Base-by-base conservation (phyloP, 2,329 filamentous ascomycete species). In the Colletotrichum liriopes region DNA sequence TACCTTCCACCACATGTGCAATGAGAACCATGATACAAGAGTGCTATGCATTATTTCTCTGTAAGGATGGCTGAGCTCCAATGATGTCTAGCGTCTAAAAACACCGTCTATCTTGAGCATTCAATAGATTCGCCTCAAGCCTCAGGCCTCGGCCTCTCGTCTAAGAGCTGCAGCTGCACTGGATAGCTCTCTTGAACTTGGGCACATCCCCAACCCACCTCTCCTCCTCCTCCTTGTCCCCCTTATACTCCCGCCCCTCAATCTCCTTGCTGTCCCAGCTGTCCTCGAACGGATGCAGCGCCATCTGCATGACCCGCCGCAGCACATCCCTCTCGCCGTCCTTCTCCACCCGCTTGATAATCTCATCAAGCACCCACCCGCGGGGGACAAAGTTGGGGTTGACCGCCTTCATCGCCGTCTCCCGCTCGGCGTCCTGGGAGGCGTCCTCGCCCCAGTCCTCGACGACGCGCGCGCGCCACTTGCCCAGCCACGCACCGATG, bases 361-460 rank as follows among this genome's bases (percentile, higher is more conserved):
- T 81, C 82, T 99, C 96, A 80, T 98, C 96, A 26, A 99, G 86
- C 63, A 99, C 90, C 95, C 96, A 99, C 23, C 93, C 92, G 58
- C 95, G 90, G 0, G 96, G 94, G 0, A 98, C 86, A 78, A 99
- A 99, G 84, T 94, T 98, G 2, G 96, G 96, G 79, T 99, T 99
- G 29, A 95, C 93, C 35, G 84, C 86, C 84, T 93, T 94, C 96
- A 98, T 98, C 16, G 89, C 89, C 39, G 79, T 81, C 71, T 91
- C 89, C 73, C 96, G 87, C 77, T 92, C 89, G 3, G 83, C 84
- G 58, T 97, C 92, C 20, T 80, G 78, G 1, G 20, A 2, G 12
- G 80, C 84, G 4, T 85, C 85, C 8, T 86, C 85, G 3, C 88
- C 88, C 94, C 94, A 97, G 77, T 98, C 94, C 77, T 96, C 92